Conservation (phyloP, 2,329 filamentous ascomycete species). For the Diaporthe australafricana region DNA sequence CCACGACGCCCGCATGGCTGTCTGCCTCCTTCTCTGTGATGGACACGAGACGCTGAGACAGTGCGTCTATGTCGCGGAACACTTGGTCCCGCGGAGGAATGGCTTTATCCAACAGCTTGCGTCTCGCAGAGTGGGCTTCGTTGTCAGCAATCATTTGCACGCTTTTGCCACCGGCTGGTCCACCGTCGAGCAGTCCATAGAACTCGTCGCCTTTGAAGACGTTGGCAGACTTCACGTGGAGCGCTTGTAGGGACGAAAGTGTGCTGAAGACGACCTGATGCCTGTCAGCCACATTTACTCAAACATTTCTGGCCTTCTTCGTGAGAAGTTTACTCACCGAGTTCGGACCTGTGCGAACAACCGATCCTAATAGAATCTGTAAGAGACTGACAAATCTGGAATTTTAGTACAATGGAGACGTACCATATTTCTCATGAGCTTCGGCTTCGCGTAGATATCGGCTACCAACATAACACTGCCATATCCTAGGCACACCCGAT, state of each 20-base stretch:
- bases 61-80: constrained; percentile 7
- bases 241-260: not conserved
- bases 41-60: not conserved
- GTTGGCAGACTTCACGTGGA: not conserved
- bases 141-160: constrained; percentile 16
- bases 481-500: constrained; percentile 7
- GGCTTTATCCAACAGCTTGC: constrained; percentile 9
- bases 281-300: not conserved
- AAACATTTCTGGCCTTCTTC: not conserved
- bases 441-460: not conserved
- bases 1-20: not conserved
- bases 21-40: not conserved
- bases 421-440: constrained; percentile 13
- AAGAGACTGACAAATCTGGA: rapidly evolving
- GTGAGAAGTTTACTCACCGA: not conserved
- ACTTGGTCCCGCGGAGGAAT: not conserved
- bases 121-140: not conserved
- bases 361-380: not conserved
- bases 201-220: constrained; percentile 14
- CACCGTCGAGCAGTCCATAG: not conserved
- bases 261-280: constrained; percentile 8
- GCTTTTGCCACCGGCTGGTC: not conserved
- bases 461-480: constrained; percentile 14
- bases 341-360: constrained; percentile 5
- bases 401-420: not conserved